Evolutionary conservation across 2,329 filamentous ascomycete genomes (phyloP).

Genomic region (Cryphonectria carpinicola): DNA sequence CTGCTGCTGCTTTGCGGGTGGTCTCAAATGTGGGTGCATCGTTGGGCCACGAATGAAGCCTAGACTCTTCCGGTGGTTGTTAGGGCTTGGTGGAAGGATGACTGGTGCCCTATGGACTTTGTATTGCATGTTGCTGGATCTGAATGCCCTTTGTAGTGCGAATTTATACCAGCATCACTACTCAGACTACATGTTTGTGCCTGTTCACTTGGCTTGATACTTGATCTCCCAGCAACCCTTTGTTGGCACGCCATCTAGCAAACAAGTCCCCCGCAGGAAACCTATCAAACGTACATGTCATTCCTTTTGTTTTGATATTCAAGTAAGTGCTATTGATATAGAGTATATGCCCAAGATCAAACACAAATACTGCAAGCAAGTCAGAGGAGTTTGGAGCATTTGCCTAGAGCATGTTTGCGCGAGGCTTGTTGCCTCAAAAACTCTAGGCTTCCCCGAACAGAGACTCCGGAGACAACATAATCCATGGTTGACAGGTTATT

Average conservation of each 20-base stretch:
- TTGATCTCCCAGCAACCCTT: background rate
- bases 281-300: background rate
- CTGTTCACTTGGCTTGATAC: background rate
- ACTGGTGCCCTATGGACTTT: background rate
- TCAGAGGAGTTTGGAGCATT: background rate
- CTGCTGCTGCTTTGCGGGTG: background rate
- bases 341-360: background rate
- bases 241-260: slow-evolving; percentile 1
- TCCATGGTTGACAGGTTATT: background rate
- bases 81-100: background rate
- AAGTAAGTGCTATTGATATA: background rate
- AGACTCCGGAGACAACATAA: background rate
- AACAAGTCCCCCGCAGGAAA: background rate
- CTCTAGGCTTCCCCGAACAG: background rate
- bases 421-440: background rate
- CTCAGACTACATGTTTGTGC: slow-evolving; percentile 1
- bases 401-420: background rate
- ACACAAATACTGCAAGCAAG: background rate
- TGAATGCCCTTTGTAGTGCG: background rate
- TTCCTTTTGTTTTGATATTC: background rate
- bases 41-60: background rate
- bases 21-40: background rate
- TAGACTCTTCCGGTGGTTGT: too few relatives aligned
- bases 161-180: background rate
- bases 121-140: background rate